A percentile compares a stretch with the other conserved stretches of the same genome.
Conservation (phyloP, 805 yeast genomes). For the Torulaspora delbrueckii region DNA sequence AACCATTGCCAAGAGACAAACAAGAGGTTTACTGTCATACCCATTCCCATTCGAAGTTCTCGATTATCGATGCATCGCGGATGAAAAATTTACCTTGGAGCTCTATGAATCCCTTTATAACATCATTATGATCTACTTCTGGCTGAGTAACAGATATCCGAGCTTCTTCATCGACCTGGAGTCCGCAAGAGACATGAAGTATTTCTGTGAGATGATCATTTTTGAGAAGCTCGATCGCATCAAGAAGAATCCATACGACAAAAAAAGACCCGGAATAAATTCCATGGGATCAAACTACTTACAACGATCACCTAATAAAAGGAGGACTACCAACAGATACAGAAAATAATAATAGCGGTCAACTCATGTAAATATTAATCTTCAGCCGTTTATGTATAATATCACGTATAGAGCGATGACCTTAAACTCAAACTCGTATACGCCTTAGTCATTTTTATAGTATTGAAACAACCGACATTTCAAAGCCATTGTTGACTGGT, state of each 20-base stretch:
- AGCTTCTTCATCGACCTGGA: slow-evolving; percentile 70
- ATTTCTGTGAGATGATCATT: slow-evolving; percentile 54
- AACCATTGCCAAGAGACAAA: slow-evolving; percentile 51
- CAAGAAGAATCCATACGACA: slow-evolving; percentile 31
- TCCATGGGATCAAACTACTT: slow-evolving; percentile 3
- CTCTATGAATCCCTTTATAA: slow-evolving; percentile 61
- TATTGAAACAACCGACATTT: neutral
- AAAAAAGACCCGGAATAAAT: slow-evolving; percentile 5
- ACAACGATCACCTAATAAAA: slow-evolving; percentile 1
- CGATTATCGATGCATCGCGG: slow-evolving; percentile 24
- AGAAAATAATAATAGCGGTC: neutral
- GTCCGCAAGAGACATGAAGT: slow-evolving; percentile 65
- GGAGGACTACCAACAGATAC: neutral
- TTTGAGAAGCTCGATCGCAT: slow-evolving; percentile 37
- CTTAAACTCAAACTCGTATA: slow-evolving; percentile 1
- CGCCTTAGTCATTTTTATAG: neutral
- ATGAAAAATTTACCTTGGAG: slow-evolving; percentile 26
- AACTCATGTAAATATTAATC: neutral
- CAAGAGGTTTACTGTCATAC: slow-evolving; percentile 55
- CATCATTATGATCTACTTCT: slow-evolving; percentile 61
- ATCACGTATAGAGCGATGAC: slow-evolving; percentile 2
- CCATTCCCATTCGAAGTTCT: slow-evolving; percentile 31
- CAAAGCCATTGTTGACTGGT: neutral
- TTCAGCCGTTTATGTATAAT: neutral
- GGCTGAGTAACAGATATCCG: slow-evolving; percentile 88